phyloP scores from a whole-genome alignment of 1,284 basidiomycete species.

The Schizophyllum amplum region DNA sequence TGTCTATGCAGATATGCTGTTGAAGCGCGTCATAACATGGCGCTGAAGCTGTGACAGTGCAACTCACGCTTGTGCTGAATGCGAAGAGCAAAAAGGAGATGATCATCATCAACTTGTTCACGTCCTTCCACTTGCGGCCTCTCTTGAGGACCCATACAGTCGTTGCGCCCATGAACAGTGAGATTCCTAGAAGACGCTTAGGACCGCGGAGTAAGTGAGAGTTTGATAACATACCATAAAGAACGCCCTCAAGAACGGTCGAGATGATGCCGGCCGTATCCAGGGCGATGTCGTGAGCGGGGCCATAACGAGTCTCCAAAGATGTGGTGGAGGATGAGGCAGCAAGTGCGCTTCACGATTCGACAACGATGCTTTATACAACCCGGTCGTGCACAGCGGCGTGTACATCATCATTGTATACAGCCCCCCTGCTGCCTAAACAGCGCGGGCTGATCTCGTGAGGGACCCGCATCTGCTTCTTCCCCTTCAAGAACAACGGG shows the following conservation, averaged over 20 bases:
- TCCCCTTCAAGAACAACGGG: too few species aligned
- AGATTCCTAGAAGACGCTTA: too few species aligned
- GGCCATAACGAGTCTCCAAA: too few species aligned
- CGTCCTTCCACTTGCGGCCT: neutral
- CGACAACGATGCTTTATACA: too few species aligned
- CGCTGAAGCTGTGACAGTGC: neutral
- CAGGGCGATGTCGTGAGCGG: neutral
- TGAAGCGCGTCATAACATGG: neutral
- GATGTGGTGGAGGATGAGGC: too few species aligned
- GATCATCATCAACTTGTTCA: constrained; percentile 6
- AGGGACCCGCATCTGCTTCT: too few species aligned
- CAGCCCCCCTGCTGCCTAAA: too few species aligned
- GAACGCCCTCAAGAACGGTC: constrained; percentile 8
- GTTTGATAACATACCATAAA: constrained; percentile 11
- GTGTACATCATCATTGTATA: too few species aligned
- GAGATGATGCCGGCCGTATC: constrained; percentile 8
- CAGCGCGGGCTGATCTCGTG: too few species aligned
- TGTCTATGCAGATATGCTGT: constrained; percentile 9
- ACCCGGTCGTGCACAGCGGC: too few species aligned
- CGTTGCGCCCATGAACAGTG: constrained; percentile 8
- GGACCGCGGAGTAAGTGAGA: too few species aligned
- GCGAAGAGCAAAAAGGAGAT: constrained; percentile 7
- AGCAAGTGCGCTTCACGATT: too few species aligned
- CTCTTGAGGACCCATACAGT: constrained; percentile 6
- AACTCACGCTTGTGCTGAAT: constrained; percentile 7